These are phyloP conservation scores for Myriosclerotinia curreyana DNA, from an alignment of 2,329 filamentous ascomycete species.

Conservation along the genomic window DNA sequence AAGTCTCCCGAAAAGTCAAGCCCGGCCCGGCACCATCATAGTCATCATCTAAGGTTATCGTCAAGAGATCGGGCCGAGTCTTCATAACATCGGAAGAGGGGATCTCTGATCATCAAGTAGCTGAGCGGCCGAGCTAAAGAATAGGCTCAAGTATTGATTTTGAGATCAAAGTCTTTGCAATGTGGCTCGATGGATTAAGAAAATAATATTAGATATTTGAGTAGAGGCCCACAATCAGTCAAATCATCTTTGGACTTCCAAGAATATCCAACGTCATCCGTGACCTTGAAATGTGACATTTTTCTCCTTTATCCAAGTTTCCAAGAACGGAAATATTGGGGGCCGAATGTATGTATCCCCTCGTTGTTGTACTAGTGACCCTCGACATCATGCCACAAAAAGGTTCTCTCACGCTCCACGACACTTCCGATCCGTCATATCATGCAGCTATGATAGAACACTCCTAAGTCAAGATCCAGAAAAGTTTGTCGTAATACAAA, in stretches of 20 bases:
- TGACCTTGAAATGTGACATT: slow-evolving; percentile 10
- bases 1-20: slow-evolving; percentile 2
- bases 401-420: slow-evolving; percentile 8
- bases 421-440: slow-evolving; percentile 15
- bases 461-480: slow-evolving; percentile 13
- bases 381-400: slow-evolving; percentile 17
- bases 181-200: background rate
- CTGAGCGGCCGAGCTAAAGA: background rate
- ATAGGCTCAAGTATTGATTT: background rate
- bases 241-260: background rate
- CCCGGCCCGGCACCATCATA: background rate
- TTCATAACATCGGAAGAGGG: background rate
- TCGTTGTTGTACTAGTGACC: slow-evolving; percentile 5
- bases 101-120: background rate
- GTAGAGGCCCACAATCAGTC: background rate
- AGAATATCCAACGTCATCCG: slow-evolving; percentile 1
- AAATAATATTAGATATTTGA: slow-evolving; percentile 1
- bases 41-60: background rate
- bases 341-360: slow-evolving; percentile 14
- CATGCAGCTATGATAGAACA: slow-evolving; percentile 14
- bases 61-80: background rate
- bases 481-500: slow-evolving; percentile 4
- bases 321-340: slow-evolving; percentile 12
- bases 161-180: background rate
- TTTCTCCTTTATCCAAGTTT: slow-evolving; percentile 9